phyloP scores from a whole-genome alignment of 2,329 filamentous ascomycete species.

The Phyllosticta capitalensis region DNA sequence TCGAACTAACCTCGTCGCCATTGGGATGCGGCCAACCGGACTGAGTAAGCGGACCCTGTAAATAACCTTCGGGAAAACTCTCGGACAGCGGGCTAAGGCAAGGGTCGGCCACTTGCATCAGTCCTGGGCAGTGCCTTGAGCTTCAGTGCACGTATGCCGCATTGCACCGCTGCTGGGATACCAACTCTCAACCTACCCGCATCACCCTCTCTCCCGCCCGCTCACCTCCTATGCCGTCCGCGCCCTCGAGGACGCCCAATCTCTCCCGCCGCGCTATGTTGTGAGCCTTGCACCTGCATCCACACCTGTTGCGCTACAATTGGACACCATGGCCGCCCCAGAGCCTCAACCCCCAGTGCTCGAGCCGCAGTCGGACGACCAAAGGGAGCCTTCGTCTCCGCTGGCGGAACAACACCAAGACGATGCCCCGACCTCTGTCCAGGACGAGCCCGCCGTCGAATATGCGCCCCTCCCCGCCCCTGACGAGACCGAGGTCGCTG shows the following conservation, averaged over 20 bases:
- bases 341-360: conserved; percentile 6
- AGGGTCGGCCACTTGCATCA: background rate
- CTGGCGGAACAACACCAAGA: background rate
- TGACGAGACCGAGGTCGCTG: conserved; percentile 8
- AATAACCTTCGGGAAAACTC: background rate
- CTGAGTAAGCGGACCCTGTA: background rate
- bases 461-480: conserved; percentile 14
- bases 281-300: background rate
- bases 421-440: background rate
- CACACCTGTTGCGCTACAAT: conserved; percentile 12
- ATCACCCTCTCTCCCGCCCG: background rate
- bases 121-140: no score
- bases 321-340: conserved; percentile 27
- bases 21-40: no score
- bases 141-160: background rate
- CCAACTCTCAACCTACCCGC: background rate
- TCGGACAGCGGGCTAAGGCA: no score
- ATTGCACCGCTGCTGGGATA: background rate
- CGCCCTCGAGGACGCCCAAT: background rate
- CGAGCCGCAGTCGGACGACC: conserved; percentile 5
- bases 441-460: conserved; percentile 7
- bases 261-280: conserved; percentile 2
- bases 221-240: background rate
- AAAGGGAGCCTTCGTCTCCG: background rate
- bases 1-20: background rate